Evolutionary conservation across 352 stramenopile genomes (phyloP).

Genomic region (Globisporangium paroecandrum): DNA sequence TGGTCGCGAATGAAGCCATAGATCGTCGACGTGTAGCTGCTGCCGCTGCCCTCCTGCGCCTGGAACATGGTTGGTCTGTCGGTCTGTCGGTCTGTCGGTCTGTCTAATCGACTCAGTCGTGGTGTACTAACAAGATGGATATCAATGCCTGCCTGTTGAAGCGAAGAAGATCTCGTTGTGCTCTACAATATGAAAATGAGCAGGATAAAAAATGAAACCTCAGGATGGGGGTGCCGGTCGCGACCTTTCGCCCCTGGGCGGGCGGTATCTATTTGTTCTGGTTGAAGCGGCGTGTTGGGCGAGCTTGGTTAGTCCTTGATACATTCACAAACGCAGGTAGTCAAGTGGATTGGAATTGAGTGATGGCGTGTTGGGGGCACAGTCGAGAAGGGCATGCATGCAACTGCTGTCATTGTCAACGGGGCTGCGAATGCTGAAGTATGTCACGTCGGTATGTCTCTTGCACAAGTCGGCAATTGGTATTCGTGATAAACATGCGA

Average conservation of each 20-base stretch:
- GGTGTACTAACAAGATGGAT: background rate
- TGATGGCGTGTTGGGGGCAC: background rate
- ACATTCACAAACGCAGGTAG: background rate
- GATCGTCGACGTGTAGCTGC: constrained; percentile 92
- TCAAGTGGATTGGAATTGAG: background rate
- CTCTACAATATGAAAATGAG: background rate
- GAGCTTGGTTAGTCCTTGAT: background rate
- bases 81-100: background rate
- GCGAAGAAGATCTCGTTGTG: background rate
- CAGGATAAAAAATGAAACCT: background rate
- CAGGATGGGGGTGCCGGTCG: background rate
- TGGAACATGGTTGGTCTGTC: constrained; percentile 46
- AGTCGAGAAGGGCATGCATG: background rate
- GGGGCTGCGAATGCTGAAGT: background rate
- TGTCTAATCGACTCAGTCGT: background rate
- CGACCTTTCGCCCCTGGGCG: background rate
- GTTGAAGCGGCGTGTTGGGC: background rate
- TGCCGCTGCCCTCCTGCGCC: constrained; percentile 53
- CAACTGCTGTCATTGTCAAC: background rate
- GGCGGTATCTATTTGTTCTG: background rate
- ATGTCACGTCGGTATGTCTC: background rate
- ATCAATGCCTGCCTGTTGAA: background rate
- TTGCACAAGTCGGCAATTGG: background rate
- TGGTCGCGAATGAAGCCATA: constrained; percentile 94
- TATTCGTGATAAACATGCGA: background rate